phyloP scores from a whole-genome alignment of 1,284 basidiomycete species.

The Marasmius tenuissimus region DNA sequence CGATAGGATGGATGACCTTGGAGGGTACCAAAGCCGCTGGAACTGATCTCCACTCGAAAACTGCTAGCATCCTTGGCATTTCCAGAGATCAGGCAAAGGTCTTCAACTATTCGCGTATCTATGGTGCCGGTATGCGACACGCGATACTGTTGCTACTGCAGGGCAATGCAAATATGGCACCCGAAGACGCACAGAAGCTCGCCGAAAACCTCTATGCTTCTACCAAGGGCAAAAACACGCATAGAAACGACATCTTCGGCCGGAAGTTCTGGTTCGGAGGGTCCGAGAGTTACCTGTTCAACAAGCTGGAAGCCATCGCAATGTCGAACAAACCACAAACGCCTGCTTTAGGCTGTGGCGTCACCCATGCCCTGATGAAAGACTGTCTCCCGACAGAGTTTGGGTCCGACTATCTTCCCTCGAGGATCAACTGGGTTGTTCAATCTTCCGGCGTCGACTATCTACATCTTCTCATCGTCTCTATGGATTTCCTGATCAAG shows the following conservation, averaged over 20 bases:
- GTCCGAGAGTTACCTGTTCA: conserved; percentile 98
- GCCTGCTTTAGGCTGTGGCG: conserved; percentile 91
- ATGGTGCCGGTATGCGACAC: conserved; percentile 96
- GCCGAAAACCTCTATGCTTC: conserved; percentile 89
- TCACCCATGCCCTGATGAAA: conserved; percentile 91
- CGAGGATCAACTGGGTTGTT: conserved; percentile 99
- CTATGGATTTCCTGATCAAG: conserved; percentile 88
- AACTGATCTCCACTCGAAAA: conserved; percentile 97
- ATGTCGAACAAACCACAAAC: conserved; percentile 86
- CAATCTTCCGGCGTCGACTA: conserved; percentile 99
- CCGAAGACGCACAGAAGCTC: conserved; percentile 77
- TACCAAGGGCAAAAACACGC: conserved; percentile 91
- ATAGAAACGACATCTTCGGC: conserved; percentile 66
- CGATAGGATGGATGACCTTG: conserved; percentile 99
- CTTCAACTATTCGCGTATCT: conserved; percentile 99
- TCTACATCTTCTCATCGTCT: conserved; percentile 92
- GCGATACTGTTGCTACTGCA: conserved; percentile 90
- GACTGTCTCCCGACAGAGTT: conserved; percentile 80
- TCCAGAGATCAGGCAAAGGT: conserved; percentile 96
- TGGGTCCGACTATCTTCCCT: conserved; percentile 90
- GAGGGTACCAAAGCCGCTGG: conserved; percentile 97
- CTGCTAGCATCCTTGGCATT: conserved; percentile 91
- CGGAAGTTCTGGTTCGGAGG: conserved; percentile 97
- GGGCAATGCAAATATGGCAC: conserved; percentile 78
- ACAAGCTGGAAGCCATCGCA: conserved; percentile 97